A percentile compares a stretch with the other conserved stretches of the same genome.
These are phyloP conservation scores for Aspergillus sojae DNA, from an alignment of 2,329 filamentous ascomycete species.

Conservation along the genomic window DNA sequence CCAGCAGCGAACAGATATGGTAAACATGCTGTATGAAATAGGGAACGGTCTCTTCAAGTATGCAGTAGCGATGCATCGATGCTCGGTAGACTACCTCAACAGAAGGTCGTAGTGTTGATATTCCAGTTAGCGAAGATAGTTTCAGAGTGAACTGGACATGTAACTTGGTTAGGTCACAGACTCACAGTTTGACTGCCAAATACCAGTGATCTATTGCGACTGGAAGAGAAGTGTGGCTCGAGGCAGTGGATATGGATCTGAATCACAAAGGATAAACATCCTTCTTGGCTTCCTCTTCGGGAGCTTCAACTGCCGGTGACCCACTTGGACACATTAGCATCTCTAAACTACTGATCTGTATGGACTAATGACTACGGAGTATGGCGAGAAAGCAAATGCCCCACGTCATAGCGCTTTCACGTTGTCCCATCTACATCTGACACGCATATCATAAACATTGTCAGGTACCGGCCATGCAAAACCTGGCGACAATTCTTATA, in stretches of 20 bases:
- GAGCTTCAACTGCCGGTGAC: not conserved
- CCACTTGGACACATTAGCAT: not conserved
- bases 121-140: too few relatives aligned
- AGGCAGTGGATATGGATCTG: not conserved
- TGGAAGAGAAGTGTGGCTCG: not conserved
- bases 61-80: too few relatives aligned
- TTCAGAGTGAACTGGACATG: too few relatives aligned
- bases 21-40: too few relatives aligned
- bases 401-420: not conserved
- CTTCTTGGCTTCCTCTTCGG: not conserved
- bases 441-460: not conserved
- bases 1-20: too few relatives aligned
- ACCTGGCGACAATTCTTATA: not conserved
- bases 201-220: too few relatives aligned
- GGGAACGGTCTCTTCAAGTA: too few relatives aligned
- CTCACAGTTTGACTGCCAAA: too few relatives aligned
- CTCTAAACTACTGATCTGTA: not conserved
- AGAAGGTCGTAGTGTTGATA: too few relatives aligned
- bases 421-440: not conserved
- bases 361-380: not conserved
- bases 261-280: not conserved
- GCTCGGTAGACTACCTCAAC: accelerated
- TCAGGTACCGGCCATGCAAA: too few relatives aligned
- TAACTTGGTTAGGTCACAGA: too few relatives aligned
- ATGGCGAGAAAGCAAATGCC: not conserved